Conservation (phyloP, 306 rosid species). For the Prunus dulcis region DNA sequence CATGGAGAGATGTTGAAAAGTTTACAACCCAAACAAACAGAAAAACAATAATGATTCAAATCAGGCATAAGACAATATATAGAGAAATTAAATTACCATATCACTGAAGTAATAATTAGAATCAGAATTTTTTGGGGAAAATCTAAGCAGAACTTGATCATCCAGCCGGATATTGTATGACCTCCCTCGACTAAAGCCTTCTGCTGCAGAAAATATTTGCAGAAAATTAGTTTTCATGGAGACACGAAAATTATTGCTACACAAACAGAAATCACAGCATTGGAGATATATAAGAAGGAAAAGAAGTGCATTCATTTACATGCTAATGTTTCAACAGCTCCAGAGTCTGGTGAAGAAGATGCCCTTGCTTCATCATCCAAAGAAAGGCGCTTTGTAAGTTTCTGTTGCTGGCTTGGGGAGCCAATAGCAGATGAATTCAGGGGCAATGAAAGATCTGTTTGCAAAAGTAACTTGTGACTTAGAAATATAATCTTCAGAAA, state of each 20-base stretch:
- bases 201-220: conserved; percentile 85
- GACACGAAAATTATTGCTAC: background rate
- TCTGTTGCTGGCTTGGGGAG: conserved; percentile 61
- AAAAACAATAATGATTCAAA: conserved; percentile 6
- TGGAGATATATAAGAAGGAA: conserved; percentile 19
- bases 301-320: conserved; percentile 53
- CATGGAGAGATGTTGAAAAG: background rate
- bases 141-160: conserved; percentile 85
- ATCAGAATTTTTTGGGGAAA: conserved; percentile 89
- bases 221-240: conserved; percentile 45
- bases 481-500: conserved; percentile 28
- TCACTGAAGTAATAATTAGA: conserved; percentile 91
- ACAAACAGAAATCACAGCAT: conserved; percentile 5
- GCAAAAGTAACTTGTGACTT: conserved; percentile 27
- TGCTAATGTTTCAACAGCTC: conserved; percentile 59
- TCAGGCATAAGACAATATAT: background rate
- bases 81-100: conserved; percentile 49
- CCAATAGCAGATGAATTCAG: conserved; percentile 44
- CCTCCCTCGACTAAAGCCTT: conserved; percentile 94
- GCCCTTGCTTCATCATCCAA: conserved; percentile 61
- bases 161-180: conserved; percentile 95
- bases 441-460: conserved; percentile 60
- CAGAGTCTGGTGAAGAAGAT: conserved; percentile 57
- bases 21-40: conserved; percentile 1
- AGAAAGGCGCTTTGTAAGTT: conserved; percentile 46